Evolutionary conservation across 1,284 basidiomycete genomes (phyloP).

Genomic region (Ganoderma resinaceum): DNA sequence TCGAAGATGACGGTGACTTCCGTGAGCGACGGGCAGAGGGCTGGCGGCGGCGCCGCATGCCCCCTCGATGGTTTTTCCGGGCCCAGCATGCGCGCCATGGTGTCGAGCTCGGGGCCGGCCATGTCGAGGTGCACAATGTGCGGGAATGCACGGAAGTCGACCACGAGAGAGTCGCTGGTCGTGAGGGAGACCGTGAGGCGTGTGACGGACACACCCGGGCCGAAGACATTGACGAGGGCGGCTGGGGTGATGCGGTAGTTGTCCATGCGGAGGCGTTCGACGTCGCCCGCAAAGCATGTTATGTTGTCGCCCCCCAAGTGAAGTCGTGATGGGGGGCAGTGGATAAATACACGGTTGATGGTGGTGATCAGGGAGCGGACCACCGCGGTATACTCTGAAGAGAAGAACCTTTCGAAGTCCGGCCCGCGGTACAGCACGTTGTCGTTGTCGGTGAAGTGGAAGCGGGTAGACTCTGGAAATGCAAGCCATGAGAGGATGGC

Average conservation of each 20-base stretch:
- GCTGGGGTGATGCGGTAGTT: not conserved
- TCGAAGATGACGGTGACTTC: not conserved
- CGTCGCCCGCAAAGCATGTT: not conserved
- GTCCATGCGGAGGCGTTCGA: not conserved
- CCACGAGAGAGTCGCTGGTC: not conserved
- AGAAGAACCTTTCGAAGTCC: too few species aligned
- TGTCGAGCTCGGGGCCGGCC: not conserved
- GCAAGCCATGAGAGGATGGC: not conserved
- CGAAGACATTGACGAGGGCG: not conserved
- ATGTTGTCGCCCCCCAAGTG: not conserved
- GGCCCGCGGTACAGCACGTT: too few species aligned
- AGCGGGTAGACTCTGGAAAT: not conserved
- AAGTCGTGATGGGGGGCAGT: not conserved
- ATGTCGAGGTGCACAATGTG: not conserved
- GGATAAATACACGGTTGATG: not conserved
- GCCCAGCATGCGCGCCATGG: not conserved
- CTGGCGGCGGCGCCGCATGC: not conserved
- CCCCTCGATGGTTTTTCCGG: too few species aligned
- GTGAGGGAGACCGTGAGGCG: not conserved
- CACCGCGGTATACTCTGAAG: too few species aligned
- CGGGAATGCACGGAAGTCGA: not conserved
- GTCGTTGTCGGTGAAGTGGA: not conserved
- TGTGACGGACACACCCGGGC: not conserved
- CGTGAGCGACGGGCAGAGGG: not conserved
- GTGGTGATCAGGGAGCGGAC: not conserved